Percentiles rank a stretch among this genome's conserved stretches.
Conservation (phyloP, 108 stramenopile species). For the Aurantiochytrium sp. region DNA sequence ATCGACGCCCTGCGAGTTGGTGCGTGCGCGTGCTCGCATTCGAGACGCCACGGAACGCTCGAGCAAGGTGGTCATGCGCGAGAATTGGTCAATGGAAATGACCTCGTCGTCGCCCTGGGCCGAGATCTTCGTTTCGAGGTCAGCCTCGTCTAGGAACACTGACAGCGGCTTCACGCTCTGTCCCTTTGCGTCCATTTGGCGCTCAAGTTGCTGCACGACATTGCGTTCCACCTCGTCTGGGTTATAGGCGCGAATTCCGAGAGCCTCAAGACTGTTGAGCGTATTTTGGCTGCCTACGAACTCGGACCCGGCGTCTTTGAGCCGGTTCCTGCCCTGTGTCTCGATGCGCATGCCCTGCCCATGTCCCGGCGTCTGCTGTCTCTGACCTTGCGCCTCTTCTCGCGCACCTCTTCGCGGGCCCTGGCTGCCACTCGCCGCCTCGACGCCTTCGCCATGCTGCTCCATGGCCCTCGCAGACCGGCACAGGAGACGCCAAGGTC, state of each 20-base stretch:
- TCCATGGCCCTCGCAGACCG: no score
- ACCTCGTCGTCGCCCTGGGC: not conserved
- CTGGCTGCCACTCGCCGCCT: not conserved
- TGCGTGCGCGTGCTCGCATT: not conserved
- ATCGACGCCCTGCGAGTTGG: not conserved
- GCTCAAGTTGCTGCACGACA: not conserved
- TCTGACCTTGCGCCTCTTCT: not conserved
- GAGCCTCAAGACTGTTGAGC: not conserved
- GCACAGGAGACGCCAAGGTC: no score
- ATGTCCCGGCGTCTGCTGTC: not conserved
- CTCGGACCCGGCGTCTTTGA: not conserved
- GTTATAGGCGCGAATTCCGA: not conserved
- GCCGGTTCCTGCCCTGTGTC: not conserved
- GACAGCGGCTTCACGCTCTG: not conserved
- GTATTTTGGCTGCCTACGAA: not conserved
- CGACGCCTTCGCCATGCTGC: no score
- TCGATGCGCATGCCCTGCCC: not conserved
- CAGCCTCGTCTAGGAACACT: not conserved
- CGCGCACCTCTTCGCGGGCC: not conserved
- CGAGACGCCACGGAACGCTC: not conserved
- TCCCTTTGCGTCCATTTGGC: not conserved
- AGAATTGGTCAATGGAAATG: not conserved
- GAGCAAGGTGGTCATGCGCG: not conserved
- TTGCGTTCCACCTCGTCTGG: slow-evolving; percentile 15
- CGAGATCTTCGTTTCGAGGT: not conserved